Evolutionary conservation across 1,284 basidiomycete genomes (phyloP).

Genomic region (Termitomyces sp.): DNA sequence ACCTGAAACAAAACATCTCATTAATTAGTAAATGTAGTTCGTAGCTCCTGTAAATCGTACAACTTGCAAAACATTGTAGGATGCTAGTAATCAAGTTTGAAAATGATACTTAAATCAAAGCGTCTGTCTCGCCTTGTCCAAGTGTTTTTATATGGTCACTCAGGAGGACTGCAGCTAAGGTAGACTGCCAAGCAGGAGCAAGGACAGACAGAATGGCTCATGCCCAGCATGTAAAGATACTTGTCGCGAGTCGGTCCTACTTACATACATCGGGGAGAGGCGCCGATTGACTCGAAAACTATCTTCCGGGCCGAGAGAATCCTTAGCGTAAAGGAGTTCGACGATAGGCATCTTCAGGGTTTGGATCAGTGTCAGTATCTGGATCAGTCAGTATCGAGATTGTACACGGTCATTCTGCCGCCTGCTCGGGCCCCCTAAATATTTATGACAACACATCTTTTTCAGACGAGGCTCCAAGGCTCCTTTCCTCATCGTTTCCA

Average conservation of each 20-base stretch:
- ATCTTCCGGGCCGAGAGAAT: background rate
- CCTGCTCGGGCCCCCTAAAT: background rate
- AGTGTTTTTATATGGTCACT: background rate
- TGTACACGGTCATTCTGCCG: background rate
- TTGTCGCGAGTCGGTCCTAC: slow-evolving; percentile 2
- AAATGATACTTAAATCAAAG: background rate
- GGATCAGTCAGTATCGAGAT: slow-evolving; percentile 12
- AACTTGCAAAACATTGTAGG: background rate
- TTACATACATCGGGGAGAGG: slow-evolving; percentile 1
- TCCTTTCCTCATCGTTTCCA: slow-evolving; percentile 12
- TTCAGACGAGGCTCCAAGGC: slow-evolving; percentile 10
- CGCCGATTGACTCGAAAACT: slow-evolving; percentile 1
- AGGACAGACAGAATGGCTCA: background rate
- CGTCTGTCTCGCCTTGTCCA: background rate
- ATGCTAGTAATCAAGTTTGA: background rate
- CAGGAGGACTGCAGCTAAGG: background rate
- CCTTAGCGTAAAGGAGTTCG: slow-evolving; percentile 1
- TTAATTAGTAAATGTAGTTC: background rate
- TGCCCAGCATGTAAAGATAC: background rate
- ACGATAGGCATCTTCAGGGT: slow-evolving; percentile 12
- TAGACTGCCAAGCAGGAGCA: background rate
- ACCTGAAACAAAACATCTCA: background rate
- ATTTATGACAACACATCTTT: background rate
- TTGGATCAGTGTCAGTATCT: too few species aligned
- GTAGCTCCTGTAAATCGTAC: too few species aligned